Percentiles rank a stretch among this genome's conserved stretches.
These are phyloP conservation scores for Phytomonas francai DNA, from an alignment of 208 protist genomes.

Conservation along the genomic window DNA sequence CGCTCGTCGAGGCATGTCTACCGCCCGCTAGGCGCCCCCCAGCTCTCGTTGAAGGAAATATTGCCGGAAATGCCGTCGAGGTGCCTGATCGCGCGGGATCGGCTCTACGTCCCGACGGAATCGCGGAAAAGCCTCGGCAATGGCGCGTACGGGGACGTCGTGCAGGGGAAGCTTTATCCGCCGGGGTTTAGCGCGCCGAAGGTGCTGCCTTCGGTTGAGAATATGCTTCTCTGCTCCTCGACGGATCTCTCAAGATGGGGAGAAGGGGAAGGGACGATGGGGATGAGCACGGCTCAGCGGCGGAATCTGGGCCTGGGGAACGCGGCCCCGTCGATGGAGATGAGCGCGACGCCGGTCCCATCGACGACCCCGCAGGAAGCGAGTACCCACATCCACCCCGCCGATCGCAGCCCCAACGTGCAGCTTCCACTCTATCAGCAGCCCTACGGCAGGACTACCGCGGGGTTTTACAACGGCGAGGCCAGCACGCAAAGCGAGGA, in stretches of 20 bases:
- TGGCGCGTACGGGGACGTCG: constrained; percentile 51
- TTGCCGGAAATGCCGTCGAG: constrained; percentile 37
- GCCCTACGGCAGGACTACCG: constrained; percentile 28
- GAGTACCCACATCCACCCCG: constrained; percentile 2
- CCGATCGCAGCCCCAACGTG: background rate
- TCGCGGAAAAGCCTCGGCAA: constrained; percentile 22
- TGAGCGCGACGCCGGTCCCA: background rate
- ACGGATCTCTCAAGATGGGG: constrained; percentile 12
- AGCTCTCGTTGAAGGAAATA: constrained; percentile 23
- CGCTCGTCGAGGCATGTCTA: constrained; percentile 18
- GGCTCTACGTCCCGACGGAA: constrained; percentile 23
- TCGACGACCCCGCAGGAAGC: background rate
- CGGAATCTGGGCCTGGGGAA: background rate
- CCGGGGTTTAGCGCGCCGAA: constrained; percentile 16
- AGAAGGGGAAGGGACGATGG: background rate
- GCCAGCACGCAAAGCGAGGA: constrained; percentile 7
- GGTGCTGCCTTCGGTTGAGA: constrained; percentile 13
- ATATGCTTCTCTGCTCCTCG: too few species aligned
- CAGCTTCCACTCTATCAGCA: constrained; percentile 30
- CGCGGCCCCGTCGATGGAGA: background rate
- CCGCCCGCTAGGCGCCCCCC: constrained; percentile 10
- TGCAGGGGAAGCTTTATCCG: constrained; percentile 57
- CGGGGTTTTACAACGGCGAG: constrained; percentile 33
- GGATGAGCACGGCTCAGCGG: too few species aligned
- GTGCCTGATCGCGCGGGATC: constrained; percentile 35